Base-by-base conservation (phyloP, 306 rosid genomes). In the Malus sylvestris region DNA sequence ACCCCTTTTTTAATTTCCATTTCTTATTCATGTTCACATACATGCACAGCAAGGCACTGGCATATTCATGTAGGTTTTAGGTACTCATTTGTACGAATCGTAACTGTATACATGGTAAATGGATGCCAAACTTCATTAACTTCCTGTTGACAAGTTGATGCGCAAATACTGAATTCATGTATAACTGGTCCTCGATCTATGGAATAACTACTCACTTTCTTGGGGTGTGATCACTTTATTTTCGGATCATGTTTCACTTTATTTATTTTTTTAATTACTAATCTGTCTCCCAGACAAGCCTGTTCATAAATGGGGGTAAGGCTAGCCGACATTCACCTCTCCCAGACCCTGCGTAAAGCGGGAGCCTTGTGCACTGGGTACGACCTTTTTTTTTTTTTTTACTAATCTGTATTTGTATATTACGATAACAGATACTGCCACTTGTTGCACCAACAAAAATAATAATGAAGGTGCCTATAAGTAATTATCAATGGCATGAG, bases 401-500 rank as follows among this genome's bases (percentile, higher is more conserved):
- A 30, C 33, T 30, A 30, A 30, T 30, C 33, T 4, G 33, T 4
- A 30, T 30, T 30, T 30, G 33, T 30, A 30, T 30, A 30, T 30
- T 80, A 22, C 83, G 76, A 84, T 63, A 55, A 85, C 68, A 92
- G 98, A 92, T 95, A 85, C 81, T 35, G 35, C 97, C 98, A 4
- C 93, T 95, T 70, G 82, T 95, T 78, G 93, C 76, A 71, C 98
- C 97, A 22, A 95, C 98, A 70, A 95, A 92, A 75, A 7, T 85
- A 78, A 90, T 95, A 82, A 88, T 92, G 97, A 57, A 73, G 72
- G 89, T 92, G 88, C 76, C 78, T 25, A 82, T 92, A 27, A 85
- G 79, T 72, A 90, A 87, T 86, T 90, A 90, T 81, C 89, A 90
- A 83, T 95, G 98, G 98, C 97, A 90, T 72, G 97, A 95, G 85